A percentile compares a stretch with the other conserved stretches of the same genome.
Conservation (phyloP, 129 eudicot species). For the Flaveria linearis region DNA sequence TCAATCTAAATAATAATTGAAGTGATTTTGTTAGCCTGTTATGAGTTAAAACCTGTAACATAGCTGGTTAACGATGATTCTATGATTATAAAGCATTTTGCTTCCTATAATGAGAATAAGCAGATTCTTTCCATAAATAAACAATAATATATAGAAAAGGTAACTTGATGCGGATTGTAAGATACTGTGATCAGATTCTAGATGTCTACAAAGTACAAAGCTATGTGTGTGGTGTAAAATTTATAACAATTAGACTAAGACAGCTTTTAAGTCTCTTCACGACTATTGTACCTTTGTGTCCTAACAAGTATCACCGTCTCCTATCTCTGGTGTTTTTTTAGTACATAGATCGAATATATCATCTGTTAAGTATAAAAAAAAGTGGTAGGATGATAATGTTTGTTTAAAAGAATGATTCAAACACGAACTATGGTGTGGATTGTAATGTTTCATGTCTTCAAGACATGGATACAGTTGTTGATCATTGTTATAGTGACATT, state of each 20-base stretch:
- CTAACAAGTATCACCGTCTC: not conserved
- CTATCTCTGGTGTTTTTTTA: not conserved
- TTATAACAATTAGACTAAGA: not conserved
- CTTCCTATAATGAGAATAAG: conserved; percentile 6
- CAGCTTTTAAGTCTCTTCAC: not conserved
- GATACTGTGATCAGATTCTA: not conserved
- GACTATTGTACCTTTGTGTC: not conserved
- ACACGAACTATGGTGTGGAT: not conserved
- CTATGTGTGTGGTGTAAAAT: not conserved
- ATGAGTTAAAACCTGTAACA: not conserved
- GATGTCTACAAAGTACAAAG: not conserved
- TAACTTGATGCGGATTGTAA: conserved; percentile 2
- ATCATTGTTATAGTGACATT: too few species aligned
- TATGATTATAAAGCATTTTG: not conserved
- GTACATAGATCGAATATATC: not conserved
- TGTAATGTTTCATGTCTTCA: not conserved
- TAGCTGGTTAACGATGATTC: not conserved
- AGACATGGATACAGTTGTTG: not conserved
- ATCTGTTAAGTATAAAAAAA: not conserved
- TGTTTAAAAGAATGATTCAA: not conserved
- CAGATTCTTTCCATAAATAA: conserved; percentile 15
- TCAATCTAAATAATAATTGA: not conserved
- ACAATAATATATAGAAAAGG: not conserved
- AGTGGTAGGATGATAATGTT: not conserved
- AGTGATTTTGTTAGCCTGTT: not conserved